Evolutionary conservation across 2,329 filamentous ascomycete species (phyloP), one percentile per base, ranked within the genome.

Genomic region (Ophiostoma populinum): DNA sequence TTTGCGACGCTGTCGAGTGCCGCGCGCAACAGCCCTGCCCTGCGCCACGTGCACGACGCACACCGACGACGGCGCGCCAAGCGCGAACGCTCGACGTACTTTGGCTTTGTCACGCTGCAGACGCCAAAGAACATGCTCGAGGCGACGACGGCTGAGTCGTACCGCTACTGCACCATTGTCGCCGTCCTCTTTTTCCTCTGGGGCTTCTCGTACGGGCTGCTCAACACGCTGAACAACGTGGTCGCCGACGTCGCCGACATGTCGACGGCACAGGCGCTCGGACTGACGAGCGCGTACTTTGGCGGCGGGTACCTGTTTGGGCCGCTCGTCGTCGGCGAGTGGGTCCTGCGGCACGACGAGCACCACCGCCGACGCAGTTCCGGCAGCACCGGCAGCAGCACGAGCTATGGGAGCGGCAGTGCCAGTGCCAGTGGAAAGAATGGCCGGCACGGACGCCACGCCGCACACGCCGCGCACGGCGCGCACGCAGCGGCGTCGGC

Each of bases 201-300:
- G 85, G 86, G 86, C 0, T 78, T 93, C 39, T 85, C 83, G 0
- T 93, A 93, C 46, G 86, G 86, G 1, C 65, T 93, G 2, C 61
- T 93, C 3, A 83, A 90, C 47, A 78, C 76, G 0, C 65, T 94
- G 19, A 92, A 92, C 50, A 66, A 65, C 15, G 71, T 72, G 17
- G 75, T 83, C 35, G 70, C 76, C 24, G 49, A 55, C 10, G 66
- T 82, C 6, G 66, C 75, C 11, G 47, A 65, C 16, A 75, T 79
- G 62, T 67, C 61, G 1, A 53, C 61, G 0, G 63, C 68, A 6
- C 65, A 83, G 51, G 75, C 67, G 0, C 57, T 82, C 3, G 75
- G 74, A 2, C 63, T 83, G 25, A 78, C 76, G 16, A 71, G 67
- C 39, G 65, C 74, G 5, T 85, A 85, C 49, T 86, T 77, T 49